These are phyloP conservation scores for Stephanodiscus triporus DNA, from an alignment of 108 stramenopile species.

Conservation along the genomic window DNA sequence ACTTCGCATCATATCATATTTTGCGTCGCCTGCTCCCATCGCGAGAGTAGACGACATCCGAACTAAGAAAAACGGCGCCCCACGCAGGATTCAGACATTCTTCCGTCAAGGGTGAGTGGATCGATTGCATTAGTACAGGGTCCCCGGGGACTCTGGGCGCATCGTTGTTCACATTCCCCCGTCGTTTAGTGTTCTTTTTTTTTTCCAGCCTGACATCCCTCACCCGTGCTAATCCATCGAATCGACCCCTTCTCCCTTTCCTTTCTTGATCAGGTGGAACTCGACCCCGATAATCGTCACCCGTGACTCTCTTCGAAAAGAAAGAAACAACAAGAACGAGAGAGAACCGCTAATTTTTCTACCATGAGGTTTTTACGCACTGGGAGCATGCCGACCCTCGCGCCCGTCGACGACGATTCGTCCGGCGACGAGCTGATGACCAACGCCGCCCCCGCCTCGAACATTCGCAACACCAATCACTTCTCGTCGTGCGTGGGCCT, in stretches of 20 bases:
- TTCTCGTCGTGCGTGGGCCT: conserved; percentile 8
- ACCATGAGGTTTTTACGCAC: conserved; percentile 36
- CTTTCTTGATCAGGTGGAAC: conserved; percentile 36
- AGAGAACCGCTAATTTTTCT: too few species aligned
- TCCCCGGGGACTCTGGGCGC: too few species aligned
- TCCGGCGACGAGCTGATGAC: conserved; percentile 30
- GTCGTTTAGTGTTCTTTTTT: not conserved
- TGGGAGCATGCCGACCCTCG: conserved; percentile 34
- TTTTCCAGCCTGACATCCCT: not conserved
- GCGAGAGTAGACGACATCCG: conserved; percentile 20
- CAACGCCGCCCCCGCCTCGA: not conserved
- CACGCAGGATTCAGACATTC: conserved; percentile 35
- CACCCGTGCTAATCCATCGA: not conserved
- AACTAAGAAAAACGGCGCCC: conserved; percentile 36
- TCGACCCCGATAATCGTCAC: conserved; percentile 14
- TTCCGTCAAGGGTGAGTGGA: conserved; percentile 39
- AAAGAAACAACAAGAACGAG: too few species aligned
- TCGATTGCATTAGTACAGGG: too few species aligned
- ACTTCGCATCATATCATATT: not conserved
- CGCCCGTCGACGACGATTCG: conserved; percentile 30
- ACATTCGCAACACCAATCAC: conserved; percentile 2
- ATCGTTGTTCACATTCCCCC: not conserved
- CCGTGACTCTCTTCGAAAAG: not conserved
- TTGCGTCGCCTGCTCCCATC: conserved; percentile 19
- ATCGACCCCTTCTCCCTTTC: not conserved